Base-by-base conservation (phyloP, 2,329 filamentous ascomycete genomes). In the Colletotrichum cuscutae region DNA sequence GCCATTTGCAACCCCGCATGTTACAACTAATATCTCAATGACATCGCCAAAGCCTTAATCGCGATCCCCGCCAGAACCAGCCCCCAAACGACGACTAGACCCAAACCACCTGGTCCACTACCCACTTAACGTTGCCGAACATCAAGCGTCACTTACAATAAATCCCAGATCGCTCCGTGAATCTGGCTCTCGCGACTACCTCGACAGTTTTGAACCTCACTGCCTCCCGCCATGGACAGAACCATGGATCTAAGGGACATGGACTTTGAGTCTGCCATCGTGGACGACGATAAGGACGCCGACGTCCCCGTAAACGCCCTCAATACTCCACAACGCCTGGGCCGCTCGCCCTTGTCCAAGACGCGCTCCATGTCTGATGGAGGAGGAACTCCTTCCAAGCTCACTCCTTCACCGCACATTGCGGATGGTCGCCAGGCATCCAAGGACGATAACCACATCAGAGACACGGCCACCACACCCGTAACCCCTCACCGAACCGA, bases 401-500 rank as follows among this genome's bases (percentile, higher is more conserved):
- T 91, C 22, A 90, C 89, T 5, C 87, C 90, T 4, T 90, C 91
- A 49, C 89, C 91, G 54, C 84, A 84, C 75, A 87, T 90, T 63
- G 80, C 89, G 66, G 86, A 88, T n/a, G 81, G 87, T 53, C 84
- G 87, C 19, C 84, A 86, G 60, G 86, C 87, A 24, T 92, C 89
- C 71, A 93, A 93, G 80, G 92, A 94, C 82, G 92, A 94, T 78
- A 91, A 86, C 78, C 86, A 85, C 67, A 84, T 93, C 69, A 81
- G 84, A 56, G 82, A 84, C 76, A 54, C 78, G 61, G 77, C 79
- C 30, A 77, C 69, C 65, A 71, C 79, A 46, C 92, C 93, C n/a
- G 88, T 89, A 60, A 97, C 94, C 8, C 94, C 95, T n/a, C 89
- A 91, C 72, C 89, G 93, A 74, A 87, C 91, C 63, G 89, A 90